phyloP scores from a whole-genome alignment of 805 yeast species.

The Metschnikowia koreensis region DNA sequence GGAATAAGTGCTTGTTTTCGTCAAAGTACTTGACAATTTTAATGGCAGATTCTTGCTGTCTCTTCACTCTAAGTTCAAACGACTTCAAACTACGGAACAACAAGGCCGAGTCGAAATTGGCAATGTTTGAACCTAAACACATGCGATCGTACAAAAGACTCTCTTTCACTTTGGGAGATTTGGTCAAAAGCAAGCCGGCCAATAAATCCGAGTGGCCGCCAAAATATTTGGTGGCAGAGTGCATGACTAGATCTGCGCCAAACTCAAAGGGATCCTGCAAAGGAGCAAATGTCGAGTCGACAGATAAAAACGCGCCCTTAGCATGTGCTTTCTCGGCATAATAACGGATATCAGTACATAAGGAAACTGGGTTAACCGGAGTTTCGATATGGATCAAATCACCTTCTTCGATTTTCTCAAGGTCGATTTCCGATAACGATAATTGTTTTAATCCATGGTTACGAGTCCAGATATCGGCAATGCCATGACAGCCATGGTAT shows the following conservation, averaged over 20 bases:
- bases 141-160: constrained; percentile 61
- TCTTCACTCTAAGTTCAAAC: constrained; percentile 64
- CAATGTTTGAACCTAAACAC: constrained; percentile 74
- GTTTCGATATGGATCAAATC: constrained; percentile 84
- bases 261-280: constrained; percentile 74
- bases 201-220: constrained; percentile 95
- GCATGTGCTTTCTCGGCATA: constrained; percentile 72
- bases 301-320: constrained; percentile 67
- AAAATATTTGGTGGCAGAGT: constrained; percentile 89
- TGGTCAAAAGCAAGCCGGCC: constrained; percentile 77
- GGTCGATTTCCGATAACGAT: constrained; percentile 27
- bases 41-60: constrained; percentile 64
- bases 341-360: constrained; percentile 56
- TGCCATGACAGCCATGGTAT: constrained; percentile 82
- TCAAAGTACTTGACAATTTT: constrained; percentile 57
- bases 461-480: constrained; percentile 60
- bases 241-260: constrained; percentile 88
- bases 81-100: constrained; percentile 80
- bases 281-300: constrained; percentile 93
- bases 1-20: constrained; percentile 47
- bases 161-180: constrained; percentile 45
- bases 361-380: constrained; percentile 84
- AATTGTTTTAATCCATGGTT: constrained; percentile 55
- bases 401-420: constrained; percentile 54
- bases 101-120: constrained; percentile 71